These are phyloP conservation scores for Chamaecrista fasciculata DNA, from an alignment of 306 rosid genomes.

Conservation along the genomic window DNA sequence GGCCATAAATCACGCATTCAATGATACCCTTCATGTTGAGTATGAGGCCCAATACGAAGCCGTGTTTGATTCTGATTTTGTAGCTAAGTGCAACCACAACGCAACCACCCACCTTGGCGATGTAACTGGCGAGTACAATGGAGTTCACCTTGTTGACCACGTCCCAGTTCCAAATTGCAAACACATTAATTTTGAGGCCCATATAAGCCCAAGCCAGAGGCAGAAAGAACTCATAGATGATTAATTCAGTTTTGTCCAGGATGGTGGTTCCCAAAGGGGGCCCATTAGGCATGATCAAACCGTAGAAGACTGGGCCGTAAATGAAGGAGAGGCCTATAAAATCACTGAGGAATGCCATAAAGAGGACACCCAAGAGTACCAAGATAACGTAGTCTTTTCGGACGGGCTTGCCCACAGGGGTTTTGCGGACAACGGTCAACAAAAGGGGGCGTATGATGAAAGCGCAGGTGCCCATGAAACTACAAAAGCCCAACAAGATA, in stretches of 20 bases:
- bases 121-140: conserved; percentile 14
- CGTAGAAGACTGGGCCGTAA: conserved; percentile 30
- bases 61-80: conserved; percentile 38
- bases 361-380: conserved; percentile 10
- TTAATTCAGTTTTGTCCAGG: conserved; percentile 14
- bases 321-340: not conserved
- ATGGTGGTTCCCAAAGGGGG: conserved; percentile 39
- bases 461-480: not conserved
- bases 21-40: conserved; percentile 45
- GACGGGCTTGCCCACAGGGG: conserved; percentile 32
- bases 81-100: conserved; percentile 25
- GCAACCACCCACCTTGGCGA: conserved; percentile 30
- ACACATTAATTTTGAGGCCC: not conserved
- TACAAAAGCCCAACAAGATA: not conserved
- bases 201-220: conserved; percentile 20
- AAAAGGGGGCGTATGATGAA: conserved; percentile 5
- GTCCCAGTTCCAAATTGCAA: not conserved
- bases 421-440: not conserved
- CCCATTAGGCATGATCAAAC: conserved; percentile 39
- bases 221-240: conserved; percentile 21
- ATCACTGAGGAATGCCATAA: conserved; percentile 22
- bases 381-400: conserved; percentile 2
- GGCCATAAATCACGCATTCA: conserved; percentile 29
- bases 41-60: conserved; percentile 45
- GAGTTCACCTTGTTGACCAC: not conserved